A percentile compares a stretch with the other conserved stretches of the same genome.
These are phyloP conservation scores for Metschnikowia cerradonensis DNA, from an alignment of 805 yeast genomes.

Conservation along the genomic window DNA sequence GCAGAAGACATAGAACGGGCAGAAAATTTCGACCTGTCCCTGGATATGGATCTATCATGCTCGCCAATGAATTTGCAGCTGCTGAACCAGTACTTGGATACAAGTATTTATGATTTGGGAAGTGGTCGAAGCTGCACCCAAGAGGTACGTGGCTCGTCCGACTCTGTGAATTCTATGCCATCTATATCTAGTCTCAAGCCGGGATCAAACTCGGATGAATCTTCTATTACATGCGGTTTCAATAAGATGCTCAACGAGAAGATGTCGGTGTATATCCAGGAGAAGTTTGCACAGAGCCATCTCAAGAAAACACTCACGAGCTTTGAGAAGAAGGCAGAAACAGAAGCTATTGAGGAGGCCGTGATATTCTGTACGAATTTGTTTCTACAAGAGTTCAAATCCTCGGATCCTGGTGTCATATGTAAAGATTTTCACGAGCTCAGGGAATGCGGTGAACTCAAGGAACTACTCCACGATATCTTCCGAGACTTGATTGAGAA, in stretches of 20 bases:
- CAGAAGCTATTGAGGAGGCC: conserved; percentile 4
- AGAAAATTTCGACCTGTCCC: neutral
- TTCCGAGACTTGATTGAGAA: conserved; percentile 13
- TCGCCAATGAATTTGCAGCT: neutral
- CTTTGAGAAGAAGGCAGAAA: neutral
- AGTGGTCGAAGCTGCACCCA: neutral
- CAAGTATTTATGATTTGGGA: neutral
- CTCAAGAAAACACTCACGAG: neutral
- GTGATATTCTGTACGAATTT: conserved; percentile 13
- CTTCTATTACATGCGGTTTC: neutral
- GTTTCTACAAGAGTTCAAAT: conserved; percentile 14
- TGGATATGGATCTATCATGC: neutral
- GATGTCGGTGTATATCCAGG: conserved; percentile 1
- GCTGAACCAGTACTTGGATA: neutral
- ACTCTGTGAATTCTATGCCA: conserved; percentile 5
- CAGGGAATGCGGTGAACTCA: conserved; percentile 8
- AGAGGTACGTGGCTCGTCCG: neutral
- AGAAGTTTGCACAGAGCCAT: conserved; percentile 1
- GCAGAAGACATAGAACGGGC: neutral
- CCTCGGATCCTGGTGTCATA: conserved; percentile 10
- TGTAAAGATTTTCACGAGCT: conserved; percentile 9
- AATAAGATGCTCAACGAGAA: neutral
- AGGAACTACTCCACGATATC: conserved; percentile 2
- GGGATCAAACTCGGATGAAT: neutral
- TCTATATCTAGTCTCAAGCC: conserved; percentile 3